phyloP scores from a whole-genome alignment of 2,329 filamentous ascomycete genomes.

The Aspergillus fructus region DNA sequence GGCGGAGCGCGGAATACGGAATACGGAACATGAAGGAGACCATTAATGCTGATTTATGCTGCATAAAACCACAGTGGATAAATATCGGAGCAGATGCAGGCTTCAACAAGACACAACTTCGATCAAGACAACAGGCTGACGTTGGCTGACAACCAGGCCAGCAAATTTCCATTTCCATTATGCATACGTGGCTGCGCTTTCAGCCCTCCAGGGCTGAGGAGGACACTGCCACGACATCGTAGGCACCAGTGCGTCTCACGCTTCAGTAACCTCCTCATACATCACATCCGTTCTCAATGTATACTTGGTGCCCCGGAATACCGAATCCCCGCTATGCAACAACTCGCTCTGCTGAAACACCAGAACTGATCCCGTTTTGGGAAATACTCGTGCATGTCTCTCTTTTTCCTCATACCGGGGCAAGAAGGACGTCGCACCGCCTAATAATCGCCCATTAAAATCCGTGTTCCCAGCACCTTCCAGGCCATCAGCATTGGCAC shows the following conservation, averaged over 20 bases:
- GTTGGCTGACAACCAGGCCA: too few relatives aligned
- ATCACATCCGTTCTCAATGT: conserved; percentile 58
- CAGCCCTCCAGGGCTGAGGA: neutral
- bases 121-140: too few relatives aligned
- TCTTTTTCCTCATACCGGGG: conserved; percentile 31
- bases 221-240: neutral
- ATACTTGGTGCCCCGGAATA: conserved; percentile 54
- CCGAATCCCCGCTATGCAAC: conserved; percentile 56
- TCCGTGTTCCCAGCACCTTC: conserved; percentile 22
- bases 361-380: conserved; percentile 53
- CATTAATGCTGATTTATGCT: neutral
- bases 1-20: neutral
- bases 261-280: conserved; percentile 35
- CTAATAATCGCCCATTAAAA: conserved; percentile 40
- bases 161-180: too few relatives aligned
- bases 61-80: neutral
- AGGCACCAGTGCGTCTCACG: neutral
- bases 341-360: conserved; percentile 57
- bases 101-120: too few relatives aligned
- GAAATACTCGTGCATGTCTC: conserved; percentile 43
- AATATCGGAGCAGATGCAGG: neutral
- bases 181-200: too few relatives aligned
- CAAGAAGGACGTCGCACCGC: conserved; percentile 57
- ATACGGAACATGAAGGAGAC: neutral
- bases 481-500: conserved; percentile 20